Percentiles rank a stretch among this genome's conserved stretches.
phyloP scores from a whole-genome alignment of 208 protist genomes.

The Acanthamoeba healyi region DNA sequence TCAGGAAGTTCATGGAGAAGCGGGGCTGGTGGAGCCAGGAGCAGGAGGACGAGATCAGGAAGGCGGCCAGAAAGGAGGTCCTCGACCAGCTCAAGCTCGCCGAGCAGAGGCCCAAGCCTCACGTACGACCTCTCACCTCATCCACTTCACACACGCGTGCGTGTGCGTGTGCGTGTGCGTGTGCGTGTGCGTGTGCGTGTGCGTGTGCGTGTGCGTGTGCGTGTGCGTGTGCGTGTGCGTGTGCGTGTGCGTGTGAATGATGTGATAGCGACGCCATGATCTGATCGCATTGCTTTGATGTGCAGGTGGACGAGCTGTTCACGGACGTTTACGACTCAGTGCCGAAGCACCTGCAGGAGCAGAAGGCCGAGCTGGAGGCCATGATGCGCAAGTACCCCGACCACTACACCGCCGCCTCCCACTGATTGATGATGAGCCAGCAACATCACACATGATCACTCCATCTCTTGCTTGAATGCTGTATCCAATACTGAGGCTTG shows the following conservation, averaged over 20 bases:
- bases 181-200: no score
- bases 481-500: no score
- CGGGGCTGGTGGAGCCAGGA: slow-evolving; percentile 85
- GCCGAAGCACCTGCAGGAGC: slow-evolving; percentile 82
- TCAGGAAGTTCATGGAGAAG: slow-evolving; percentile 75
- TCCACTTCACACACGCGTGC: no score
- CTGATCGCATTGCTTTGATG: no score
- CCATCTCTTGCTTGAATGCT: no score
- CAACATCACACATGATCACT: no score
- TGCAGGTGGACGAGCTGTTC: slow-evolving; percentile 82
- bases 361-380: slow-evolving; percentile 85
- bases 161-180: no score
- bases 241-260: no score
- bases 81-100: slow-evolving; percentile 79
- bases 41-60: slow-evolving; percentile 79
- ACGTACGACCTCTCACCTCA: slow-evolving; percentile 2
- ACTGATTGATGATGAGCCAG: no score
- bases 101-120: slow-evolving; percentile 86
- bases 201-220: no score
- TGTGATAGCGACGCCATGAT: no score
- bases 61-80: slow-evolving; percentile 78
- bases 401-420: slow-evolving; percentile 77
- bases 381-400: slow-evolving; percentile 87
- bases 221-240: no score
- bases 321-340: slow-evolving; percentile 88